Evolutionary conservation across 2,329 filamentous ascomycete genomes (phyloP), one percentile per base, ranked within the genome.

Genomic region (Xylaria arbuscula): DNA sequence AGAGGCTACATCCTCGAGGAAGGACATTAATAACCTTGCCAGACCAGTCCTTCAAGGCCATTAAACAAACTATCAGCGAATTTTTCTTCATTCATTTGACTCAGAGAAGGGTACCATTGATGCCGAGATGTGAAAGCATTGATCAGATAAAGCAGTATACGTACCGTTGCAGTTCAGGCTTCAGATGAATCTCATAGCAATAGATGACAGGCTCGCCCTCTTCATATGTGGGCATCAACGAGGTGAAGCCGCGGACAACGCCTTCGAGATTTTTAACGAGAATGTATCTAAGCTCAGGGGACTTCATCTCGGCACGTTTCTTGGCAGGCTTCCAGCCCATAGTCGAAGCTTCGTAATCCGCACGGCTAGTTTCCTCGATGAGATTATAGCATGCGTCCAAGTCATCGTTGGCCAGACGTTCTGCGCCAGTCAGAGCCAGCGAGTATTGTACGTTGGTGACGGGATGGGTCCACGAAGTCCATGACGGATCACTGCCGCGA

Each of bases 101-200:
- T 7, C 10, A 24, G 48, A 54, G n/a, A 24, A 38, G 32, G 13
- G 9, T 8, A 7, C 2, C 32, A 9, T 1, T 32, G 13, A 17
- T 19, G 19, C 11, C 17, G 17, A n/a, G n/a, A 24, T n/a, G 28
- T 38, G 36, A 24, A 17, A 13, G 8, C 15, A 34, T 24, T 4
- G 5, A 40, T 24, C 19, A 42, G 15, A 36, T 40, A n/a, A 2
- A 32, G 19, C 28, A 17, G 22, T 15, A 22, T 17, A 79, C 80
- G 70, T 78, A 88, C 81, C 89, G 85, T 72, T 87, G 86, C 4
- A 92, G 77, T 1, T 82, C 79, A 1, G 83, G 80, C 45, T 82
- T 79, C 2, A 94, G 84, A 75, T 95, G 92, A 42, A 95, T 88
- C 80, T 95, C 92, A 77, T 94, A 95, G 78, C 92, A 90, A 78